Conservation (phyloP, 257 asterid species). For the Solanum arcanum region DNA sequence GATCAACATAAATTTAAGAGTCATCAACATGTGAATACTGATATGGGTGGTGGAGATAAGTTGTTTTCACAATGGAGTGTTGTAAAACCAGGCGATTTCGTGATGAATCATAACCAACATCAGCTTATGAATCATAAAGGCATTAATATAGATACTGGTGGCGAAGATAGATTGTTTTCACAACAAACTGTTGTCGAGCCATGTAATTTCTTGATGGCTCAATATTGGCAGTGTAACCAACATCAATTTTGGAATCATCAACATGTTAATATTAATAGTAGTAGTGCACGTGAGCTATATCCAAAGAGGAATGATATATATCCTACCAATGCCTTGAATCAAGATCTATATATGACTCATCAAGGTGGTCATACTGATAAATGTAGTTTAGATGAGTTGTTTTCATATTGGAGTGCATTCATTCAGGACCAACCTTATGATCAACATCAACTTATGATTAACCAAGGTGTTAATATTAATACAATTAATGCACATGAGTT, state of each 20-base stretch:
- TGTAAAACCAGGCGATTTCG: slow-evolving; percentile 60
- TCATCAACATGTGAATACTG: too few species aligned
- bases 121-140: slow-evolving; percentile 16
- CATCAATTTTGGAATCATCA: slow-evolving; percentile 13
- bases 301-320: too few species aligned
- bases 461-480: slow-evolving; percentile 22
- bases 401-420: too few species aligned
- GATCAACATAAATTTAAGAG: too few species aligned
- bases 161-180: slow-evolving; percentile 41
- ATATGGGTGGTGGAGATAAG: too few species aligned
- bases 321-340: background rate
- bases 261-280: slow-evolving; percentile 21
- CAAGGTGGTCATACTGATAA: slow-evolving; percentile 14
- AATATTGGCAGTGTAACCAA: too few species aligned
- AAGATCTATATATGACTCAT: slow-evolving; percentile 10
- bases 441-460: slow-evolving; percentile 8
- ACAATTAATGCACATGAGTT: slow-evolving; percentile 46
- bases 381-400: too few species aligned
- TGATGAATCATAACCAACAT: background rate
- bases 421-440: too few species aligned
- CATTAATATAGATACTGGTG: slow-evolving; percentile 21
- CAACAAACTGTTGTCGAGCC: background rate
- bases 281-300: slow-evolving; percentile 42
- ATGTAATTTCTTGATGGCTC: too few species aligned
- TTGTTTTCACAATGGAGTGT: too few species aligned